phyloP scores from a whole-genome alignment of 2,329 filamentous ascomycete species.

The Metarhizium robertsii region DNA sequence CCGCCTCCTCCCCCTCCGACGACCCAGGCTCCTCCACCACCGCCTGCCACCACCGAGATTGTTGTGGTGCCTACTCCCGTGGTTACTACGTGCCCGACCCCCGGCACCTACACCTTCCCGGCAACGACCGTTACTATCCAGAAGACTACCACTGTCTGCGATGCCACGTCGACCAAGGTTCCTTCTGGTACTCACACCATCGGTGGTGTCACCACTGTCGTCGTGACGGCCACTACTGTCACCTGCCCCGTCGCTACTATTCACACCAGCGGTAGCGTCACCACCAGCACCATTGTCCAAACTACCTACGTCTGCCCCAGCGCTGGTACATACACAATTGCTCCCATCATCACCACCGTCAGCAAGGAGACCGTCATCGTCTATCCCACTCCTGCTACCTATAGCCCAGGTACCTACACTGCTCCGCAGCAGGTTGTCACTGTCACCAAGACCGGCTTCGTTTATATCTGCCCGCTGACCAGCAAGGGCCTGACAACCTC shows the following conservation, averaged over 20 bases:
- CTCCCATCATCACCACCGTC: conserved; percentile 54
- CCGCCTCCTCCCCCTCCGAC: conserved; percentile 1
- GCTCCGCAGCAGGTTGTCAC: conserved; percentile 58
- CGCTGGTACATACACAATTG: conserved; percentile 68
- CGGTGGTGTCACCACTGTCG: conserved; percentile 64
- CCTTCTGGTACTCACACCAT: conserved; percentile 57
- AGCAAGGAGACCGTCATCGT: conserved; percentile 45
- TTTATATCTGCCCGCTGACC: conserved; percentile 63
- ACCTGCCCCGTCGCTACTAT: conserved; percentile 61
- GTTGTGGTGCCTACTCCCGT: conserved; percentile 39
- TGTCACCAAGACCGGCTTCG: conserved; percentile 56
- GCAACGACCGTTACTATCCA: conserved; percentile 61
- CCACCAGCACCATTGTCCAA: conserved; percentile 57
- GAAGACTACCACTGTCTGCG: conserved; percentile 58
- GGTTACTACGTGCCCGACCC: conserved; percentile 47
- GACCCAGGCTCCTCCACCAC: conserved; percentile 10
- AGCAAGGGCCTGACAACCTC: conserved; percentile 28
- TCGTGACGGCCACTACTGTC: conserved; percentile 56
- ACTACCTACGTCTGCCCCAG: conserved; percentile 67
- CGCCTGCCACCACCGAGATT: conserved; percentile 29
- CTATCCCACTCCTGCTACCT: conserved; percentile 56
- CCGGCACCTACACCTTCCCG: conserved; percentile 68
- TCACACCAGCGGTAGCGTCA: conserved; percentile 44
- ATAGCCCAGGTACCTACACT: conserved; percentile 64
- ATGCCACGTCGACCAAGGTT: conserved; percentile 50